Evolutionary conservation across 129 eudicot species (phyloP), one percentile per base, ranked within the genome.

Genomic region (Lactuca sativa): DNA sequence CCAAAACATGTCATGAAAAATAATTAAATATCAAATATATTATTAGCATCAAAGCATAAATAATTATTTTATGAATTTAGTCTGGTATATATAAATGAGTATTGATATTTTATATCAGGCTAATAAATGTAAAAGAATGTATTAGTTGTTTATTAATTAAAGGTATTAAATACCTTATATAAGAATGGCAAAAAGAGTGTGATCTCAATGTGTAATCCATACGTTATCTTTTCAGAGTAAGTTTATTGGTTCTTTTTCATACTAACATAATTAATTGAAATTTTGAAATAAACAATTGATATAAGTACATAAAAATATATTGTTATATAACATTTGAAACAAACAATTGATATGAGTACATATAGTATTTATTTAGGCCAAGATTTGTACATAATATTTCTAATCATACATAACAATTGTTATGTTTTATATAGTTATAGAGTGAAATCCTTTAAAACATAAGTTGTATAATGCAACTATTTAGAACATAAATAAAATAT

Each of bases 101-200:
- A 4, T 14, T n/a, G 6, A 44, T 44, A 25, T 17, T 34, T 73
- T 41, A 65, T n/a, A 64, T 65, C 36, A 56, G 72, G 9, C 51
- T 57, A 64, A 64, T 74, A 65, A 74, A 74, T 43, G 41, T 56
- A 5, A 44, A 54, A 53, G 55, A 15, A n/a, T 36, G 31, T 56
- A 37, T 64, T 31, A 16, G 56, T 43, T 64, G 49, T 25, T 64
- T 40, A 30, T 41, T 52, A 41, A 54, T 73, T 25, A 38, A 31
- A 3, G 12, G 40, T 62, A 74, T 74, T 74, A 65, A 74, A 74
- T 74, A 54, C 10, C 37, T 21, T 43, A 65, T 21, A 32, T n/a
- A 59, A 56, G 16, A 40, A 32, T 14, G 66, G 66, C 72, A 16
- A 74, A 65, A 32, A 47, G 52, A 47, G 52, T 3, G 52, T 47